Conservation (phyloP, 371 early-diverging fungal species). For the Mortierella sp. region DNA sequence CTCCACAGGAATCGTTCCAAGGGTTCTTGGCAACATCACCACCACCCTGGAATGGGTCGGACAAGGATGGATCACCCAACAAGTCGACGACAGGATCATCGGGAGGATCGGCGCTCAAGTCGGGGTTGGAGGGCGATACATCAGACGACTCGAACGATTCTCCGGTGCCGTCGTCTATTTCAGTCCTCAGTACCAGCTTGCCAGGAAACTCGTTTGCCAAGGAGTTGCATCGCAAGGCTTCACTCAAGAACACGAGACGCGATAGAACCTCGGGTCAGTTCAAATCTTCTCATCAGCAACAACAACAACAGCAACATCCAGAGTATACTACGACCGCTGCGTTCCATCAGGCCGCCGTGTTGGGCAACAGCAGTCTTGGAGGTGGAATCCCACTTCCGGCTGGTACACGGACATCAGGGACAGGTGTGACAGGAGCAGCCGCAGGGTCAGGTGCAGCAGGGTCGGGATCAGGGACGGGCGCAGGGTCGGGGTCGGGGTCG, state of each 20-base stretch:
- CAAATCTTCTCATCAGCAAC: conserved; percentile 22
- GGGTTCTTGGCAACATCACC: conserved; percentile 74
- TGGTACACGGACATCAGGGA: neutral
- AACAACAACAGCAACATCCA: neutral
- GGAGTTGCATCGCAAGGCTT: conserved; percentile 50
- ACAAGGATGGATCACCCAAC: conserved; percentile 50
- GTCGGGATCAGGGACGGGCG: too few relatives aligned
- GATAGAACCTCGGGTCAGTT: conserved; percentile 16
- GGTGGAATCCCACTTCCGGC: conserved; percentile 36
- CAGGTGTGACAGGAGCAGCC: too few relatives aligned
- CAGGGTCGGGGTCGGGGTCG: too few relatives aligned
- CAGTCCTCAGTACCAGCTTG: conserved; percentile 73
- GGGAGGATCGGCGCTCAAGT: conserved; percentile 34
- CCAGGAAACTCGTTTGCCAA: conserved; percentile 59
- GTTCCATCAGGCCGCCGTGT: conserved; percentile 44
- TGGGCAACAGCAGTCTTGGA: conserved; percentile 44
- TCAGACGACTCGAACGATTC: conserved; percentile 31
- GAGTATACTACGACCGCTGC: conserved; percentile 34
- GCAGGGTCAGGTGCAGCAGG: too few relatives aligned
- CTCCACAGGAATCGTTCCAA: conserved; percentile 64
- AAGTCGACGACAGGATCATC: conserved; percentile 37
- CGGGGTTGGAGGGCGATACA: conserved; percentile 29
- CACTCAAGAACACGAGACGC: conserved; percentile 33
- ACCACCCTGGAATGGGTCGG: conserved; percentile 69
- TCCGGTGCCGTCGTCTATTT: conserved; percentile 65